These are phyloP conservation scores for Yamadazyma friedrichii DNA, from an alignment of 1,139 yeast genomes.

Conservation along the genomic window DNA sequence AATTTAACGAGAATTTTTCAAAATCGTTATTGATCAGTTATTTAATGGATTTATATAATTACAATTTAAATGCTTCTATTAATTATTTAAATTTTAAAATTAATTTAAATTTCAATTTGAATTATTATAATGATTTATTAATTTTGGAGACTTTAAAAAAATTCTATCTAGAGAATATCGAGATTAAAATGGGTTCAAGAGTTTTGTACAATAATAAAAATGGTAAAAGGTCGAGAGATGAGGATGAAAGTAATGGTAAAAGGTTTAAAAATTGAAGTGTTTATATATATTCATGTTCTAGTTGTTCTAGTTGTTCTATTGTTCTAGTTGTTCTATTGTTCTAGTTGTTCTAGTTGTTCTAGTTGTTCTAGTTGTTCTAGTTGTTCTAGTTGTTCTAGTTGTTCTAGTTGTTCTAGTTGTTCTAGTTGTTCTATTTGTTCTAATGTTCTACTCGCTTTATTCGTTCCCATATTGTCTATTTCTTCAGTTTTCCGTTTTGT, in stretches of 20 bases:
- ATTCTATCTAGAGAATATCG: slow-evolving; percentile 34
- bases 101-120: slow-evolving; percentile 24
- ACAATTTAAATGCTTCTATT: slow-evolving; percentile 32
- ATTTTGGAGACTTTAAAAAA: slow-evolving; percentile 41
- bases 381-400: too few species aligned
- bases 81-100: slow-evolving; percentile 14
- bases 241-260: slow-evolving; percentile 13
- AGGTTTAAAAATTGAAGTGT: slow-evolving; percentile 2
- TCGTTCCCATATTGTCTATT: too few species aligned
- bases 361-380: too few species aligned
- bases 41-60: slow-evolving; percentile 44
- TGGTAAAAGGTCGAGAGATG: slow-evolving; percentile 32
- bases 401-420: too few species aligned
- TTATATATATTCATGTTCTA: too few species aligned
- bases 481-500: too few species aligned
- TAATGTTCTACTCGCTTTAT: too few species aligned
- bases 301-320: neutral
- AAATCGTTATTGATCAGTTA: slow-evolving; percentile 38
- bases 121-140: slow-evolving; percentile 42
- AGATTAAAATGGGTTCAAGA: slow-evolving; percentile 28
- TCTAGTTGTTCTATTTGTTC: too few species aligned
- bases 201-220: slow-evolving; percentile 33
- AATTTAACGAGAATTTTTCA: slow-evolving; percentile 32
- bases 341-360: neutral
- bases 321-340: too few species aligned